Base-by-base conservation (phyloP, 2,329 filamentous ascomycete genomes). In the Aspergillus sp. region DNA sequence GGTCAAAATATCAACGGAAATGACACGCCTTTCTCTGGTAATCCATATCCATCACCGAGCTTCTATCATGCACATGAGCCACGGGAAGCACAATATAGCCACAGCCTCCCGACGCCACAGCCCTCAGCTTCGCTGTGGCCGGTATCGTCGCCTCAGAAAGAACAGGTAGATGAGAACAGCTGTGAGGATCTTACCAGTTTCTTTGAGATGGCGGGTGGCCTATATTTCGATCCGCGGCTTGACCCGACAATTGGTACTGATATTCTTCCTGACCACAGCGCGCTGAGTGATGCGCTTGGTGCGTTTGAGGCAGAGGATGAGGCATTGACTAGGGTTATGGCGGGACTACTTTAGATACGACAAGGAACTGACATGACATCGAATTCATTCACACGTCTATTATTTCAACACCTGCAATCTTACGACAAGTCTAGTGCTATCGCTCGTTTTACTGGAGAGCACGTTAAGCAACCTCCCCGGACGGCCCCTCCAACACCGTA, bases 181-280 rank as follows among this genome's bases (percentile, higher is more conserved):
- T 76, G 77, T 41, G 74, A 84, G 61, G 85, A 88, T 66, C 70
- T 88, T 48, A 87, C 85, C 5, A 86, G 79, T 62, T 76, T 88
- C 63, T 88, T 88, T 62, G 86, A 88, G 67, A 83, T 86, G 57
- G 85, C 85, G 0, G 86, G 85, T 0, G 83, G 81, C 0, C 56
- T 76, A 3, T 76, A 76, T 19, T 73, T 74, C 45, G 72, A 74
- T 54, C 64, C 69, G 2, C 34, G 61, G 28, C 43, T 60, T 31
- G 57, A 61, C 9, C 51, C 48, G 8, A 49, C 49, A 2, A 13
- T 57, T 1, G 57, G 49, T 2, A 46, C 59, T 15, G 66, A 69
- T 8, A 48, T 60, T 11, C 46, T 65, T 51, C 11, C 57, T 41
- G 28, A n/a, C n/a, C 59, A 63, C 54, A 38, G 61, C 41, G 50